Evolutionary conservation across 23 red algal species (phyloP).

Genomic region (Agarophyton chilense): DNA sequence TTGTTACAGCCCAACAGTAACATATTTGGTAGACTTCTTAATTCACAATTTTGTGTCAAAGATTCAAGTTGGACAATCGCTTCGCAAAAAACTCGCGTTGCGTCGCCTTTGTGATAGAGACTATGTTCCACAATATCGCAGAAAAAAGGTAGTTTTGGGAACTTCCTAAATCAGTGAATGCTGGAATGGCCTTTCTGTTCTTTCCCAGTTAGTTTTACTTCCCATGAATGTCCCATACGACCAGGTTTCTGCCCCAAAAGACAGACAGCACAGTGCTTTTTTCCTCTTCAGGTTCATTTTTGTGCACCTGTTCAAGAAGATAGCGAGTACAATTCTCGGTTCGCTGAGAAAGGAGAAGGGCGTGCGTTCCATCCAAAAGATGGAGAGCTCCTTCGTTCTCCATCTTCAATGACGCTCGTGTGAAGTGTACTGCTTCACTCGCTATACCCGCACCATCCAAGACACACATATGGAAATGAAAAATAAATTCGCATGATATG

Average conservation of each 20-base stretch:
- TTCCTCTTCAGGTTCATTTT: constrained; percentile 37
- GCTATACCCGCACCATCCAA: constrained; percentile 78
- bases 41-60: constrained; percentile 66
- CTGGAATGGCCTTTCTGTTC: constrained; percentile 58
- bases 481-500: constrained; percentile 86
- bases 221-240: constrained; percentile 56
- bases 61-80: constrained; percentile 66
- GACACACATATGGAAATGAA: constrained; percentile 91
- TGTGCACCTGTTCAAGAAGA: constrained; percentile 90
- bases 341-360: constrained; percentile 56
- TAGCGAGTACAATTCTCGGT: constrained; percentile 85
- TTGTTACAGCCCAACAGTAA: constrained; percentile 67
- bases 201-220: constrained; percentile 69
- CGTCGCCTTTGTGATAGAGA: constrained; percentile 31
- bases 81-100: constrained; percentile 75
- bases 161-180: constrained; percentile 57
- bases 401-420: constrained; percentile 80
- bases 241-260: constrained; percentile 62
- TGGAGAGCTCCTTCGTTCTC: constrained; percentile 84
- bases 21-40: constrained; percentile 74
- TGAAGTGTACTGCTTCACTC: constrained; percentile 86
- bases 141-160: not conserved
- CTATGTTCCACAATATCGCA: constrained; percentile 43
- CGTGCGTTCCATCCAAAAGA: constrained; percentile 75
- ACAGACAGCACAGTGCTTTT: constrained; percentile 50